phyloP scores from a whole-genome alignment of 139 green algal genomes.

The Spirogloea muscicola region DNA sequence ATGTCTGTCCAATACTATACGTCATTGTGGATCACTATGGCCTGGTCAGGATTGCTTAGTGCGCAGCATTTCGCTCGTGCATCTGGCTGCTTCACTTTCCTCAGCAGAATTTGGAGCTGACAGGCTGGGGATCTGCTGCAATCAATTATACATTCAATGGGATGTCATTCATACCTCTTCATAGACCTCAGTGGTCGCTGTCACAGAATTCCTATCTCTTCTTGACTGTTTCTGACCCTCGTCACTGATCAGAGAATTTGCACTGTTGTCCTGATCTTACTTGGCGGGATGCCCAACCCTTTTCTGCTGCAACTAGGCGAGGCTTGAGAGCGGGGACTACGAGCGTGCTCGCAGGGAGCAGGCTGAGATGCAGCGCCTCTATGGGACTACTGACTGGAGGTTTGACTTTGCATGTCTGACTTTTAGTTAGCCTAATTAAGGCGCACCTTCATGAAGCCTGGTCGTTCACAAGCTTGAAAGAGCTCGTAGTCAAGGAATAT shows the following conservation, averaged over 20 bases:
- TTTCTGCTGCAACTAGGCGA: too few species aligned
- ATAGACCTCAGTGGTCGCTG: not conserved
- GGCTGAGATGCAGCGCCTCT: conserved; percentile 11
- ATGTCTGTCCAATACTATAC: not conserved
- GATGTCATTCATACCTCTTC: not conserved
- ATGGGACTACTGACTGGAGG: conserved; percentile 14
- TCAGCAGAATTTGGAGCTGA: not conserved
- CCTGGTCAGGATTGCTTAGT: not conserved
- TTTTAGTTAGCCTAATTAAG: too few species aligned
- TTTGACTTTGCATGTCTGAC: too few species aligned
- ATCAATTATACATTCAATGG: not conserved
- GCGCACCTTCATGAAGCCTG: too few species aligned
- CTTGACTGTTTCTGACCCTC: not conserved
- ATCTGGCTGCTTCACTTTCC: not conserved
- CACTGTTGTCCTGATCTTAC: not conserved
- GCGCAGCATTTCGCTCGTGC: not conserved
- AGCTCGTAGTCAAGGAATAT: too few species aligned
- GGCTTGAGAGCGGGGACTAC: conserved; percentile 7
- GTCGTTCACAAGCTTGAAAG: too few species aligned
- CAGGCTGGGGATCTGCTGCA: not conserved
- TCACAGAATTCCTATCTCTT: not conserved
- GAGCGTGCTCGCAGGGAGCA: not conserved
- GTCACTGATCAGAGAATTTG: not conserved
- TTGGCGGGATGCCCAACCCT: too few species aligned
- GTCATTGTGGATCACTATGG: not conserved